Base-by-base conservation (phyloP, 2,329 filamentous ascomycete species). In the Rhynchosporium agropyri region DNA sequence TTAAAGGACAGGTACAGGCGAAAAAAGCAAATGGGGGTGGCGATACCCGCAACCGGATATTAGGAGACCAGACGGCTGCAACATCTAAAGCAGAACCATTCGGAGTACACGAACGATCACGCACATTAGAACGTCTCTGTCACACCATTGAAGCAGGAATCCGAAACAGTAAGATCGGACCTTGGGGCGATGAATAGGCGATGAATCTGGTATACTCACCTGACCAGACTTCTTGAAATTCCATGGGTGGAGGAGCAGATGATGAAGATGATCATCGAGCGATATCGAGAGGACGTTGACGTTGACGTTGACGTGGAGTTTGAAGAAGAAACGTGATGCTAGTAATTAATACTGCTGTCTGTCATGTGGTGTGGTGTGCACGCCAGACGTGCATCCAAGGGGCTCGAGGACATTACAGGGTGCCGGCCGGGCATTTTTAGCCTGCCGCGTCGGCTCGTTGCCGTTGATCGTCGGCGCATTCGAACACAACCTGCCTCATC, bases 11-110 rank as follows among this genome's bases (percentile, higher is more conserved):
- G 0, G 38, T 31, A 43, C 42, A 53, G 33, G 28, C 33, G 51
- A 42, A 42, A n/a, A 43, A 26, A 26, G 40, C 20, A 13, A 3
- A 42, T 40, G 9, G 9, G 12, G 51, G n/a, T 40, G 53, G 38
- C 53, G 53, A 38, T 43, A 56, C 53, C 43, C 53, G 38, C n/a
- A 36, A 56, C 43, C 53, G 53, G 53, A 56, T 43, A 56, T 56
- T 56, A 43, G 53, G 53, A 43, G 20, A 56, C 33, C 6, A 38
- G 50, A 56, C 53, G 53, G 53, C 43, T 56, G 53, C 43, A 43
- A 56, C 53, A 43, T 43, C 10, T 31, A 56, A 36, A 43, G 36
- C 53, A 43, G 38, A 56, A 31, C 38, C 53, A 38, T 56, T 8
- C 53, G 43, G 50, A 38, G 53, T n/a, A 56, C 53, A 56, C 20